These are phyloP conservation scores for Delonix regia DNA, from an alignment of 306 rosid species.

Conservation along the genomic window DNA sequence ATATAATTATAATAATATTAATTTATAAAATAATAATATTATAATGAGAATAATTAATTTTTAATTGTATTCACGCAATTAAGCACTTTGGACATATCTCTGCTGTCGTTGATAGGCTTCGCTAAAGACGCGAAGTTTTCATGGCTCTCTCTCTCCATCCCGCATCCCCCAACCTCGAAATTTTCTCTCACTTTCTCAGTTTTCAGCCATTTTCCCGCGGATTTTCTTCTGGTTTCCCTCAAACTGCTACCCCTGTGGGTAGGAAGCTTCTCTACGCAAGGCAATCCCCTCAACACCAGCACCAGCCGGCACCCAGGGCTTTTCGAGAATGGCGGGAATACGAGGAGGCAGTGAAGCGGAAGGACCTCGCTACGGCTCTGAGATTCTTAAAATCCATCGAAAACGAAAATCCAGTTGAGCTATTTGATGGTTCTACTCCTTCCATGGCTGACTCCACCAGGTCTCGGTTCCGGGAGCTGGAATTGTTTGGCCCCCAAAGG, in stretches of 20 bases:
- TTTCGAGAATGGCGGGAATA: constrained; percentile 89
- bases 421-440: constrained; percentile 37
- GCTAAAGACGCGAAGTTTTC: background rate
- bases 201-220: constrained; percentile 24
- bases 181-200: constrained; percentile 33
- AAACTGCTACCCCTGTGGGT: background rate
- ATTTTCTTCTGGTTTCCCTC: constrained; percentile 31
- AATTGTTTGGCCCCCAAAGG: constrained; percentile 66
- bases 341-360: constrained; percentile 94
- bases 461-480: constrained; percentile 55
- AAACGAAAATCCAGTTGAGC: constrained; percentile 40
- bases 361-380: constrained; percentile 88
- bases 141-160: constrained; percentile 47
- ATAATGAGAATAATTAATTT: too few relatives aligned
- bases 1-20: too few relatives aligned
- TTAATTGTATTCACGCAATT: too few relatives aligned
- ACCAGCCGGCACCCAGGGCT: constrained; percentile 30
- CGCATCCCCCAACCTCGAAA: constrained; percentile 33
- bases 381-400: constrained; percentile 66
- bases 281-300: background rate
- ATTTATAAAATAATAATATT: too few relatives aligned
- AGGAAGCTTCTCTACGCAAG: constrained; percentile 1
- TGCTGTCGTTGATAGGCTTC: too few relatives aligned
- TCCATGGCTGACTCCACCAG: constrained; percentile 40
- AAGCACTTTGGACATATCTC: too few relatives aligned